Evolutionary conservation across 1,284 basidiomycete genomes (phyloP), one percentile per base, ranked within the genome.

Genomic region (Gomphus sp.): DNA sequence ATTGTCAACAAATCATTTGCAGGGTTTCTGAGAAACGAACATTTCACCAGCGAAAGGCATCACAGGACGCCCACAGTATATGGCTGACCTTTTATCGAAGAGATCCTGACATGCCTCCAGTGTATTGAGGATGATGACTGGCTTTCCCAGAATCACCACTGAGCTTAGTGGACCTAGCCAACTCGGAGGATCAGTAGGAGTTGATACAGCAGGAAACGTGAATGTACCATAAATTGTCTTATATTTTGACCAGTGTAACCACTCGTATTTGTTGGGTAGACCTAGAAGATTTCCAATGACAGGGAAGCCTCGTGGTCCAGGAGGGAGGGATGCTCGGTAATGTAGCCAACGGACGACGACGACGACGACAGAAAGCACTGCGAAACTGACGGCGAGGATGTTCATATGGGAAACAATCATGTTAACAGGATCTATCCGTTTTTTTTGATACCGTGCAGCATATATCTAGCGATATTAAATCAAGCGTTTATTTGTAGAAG

Each of bases 21-120:
- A 4, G 31, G 10, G 3, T 10, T 52, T 10, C n/a, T 31, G 33
- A 53, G 9, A n/a, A 53, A 48, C 64, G 12, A 55, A 67, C 65
- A 65, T 62, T 48, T 66, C 65, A 18, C 62, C 62, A 4, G 65
- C 64, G 43, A 70, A 67, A 0, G 64, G 62, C 33, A 69, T 64
- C 37, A 61, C 63, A 25, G 69, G 67, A 5, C 69, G 62, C 12
- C 65, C 68, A 28, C 66, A 67, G 56, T 69, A 70, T 11, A 66
- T 61, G 4, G 53, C 55, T 1, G 69, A 66, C 14, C 66, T 62
- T 33, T 69, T 50, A 31, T 18, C 45, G 48, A 48, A 28, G 14
- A 53, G 52, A 16, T 53, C 52, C 10, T 12, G 11, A 16, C 31
- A 36, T 14, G 52, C 31, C 4, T 53, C 12, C n/a, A 53, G 36